Base-by-base conservation (phyloP, 805 yeast genomes). In the Wickerhamomyces chambardii region DNA sequence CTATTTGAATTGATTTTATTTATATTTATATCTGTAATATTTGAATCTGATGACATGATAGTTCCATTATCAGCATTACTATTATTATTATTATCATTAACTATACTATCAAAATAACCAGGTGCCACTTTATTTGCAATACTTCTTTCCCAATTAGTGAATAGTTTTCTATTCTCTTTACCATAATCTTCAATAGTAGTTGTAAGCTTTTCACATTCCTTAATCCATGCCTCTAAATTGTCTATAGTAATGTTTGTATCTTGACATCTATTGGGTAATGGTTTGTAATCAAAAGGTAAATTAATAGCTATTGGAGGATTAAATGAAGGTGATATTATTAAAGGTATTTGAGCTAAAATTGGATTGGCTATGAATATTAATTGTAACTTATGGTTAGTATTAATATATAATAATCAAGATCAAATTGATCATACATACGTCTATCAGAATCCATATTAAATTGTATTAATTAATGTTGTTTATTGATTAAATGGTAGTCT, bases 261-360 rank as follows among this genome's bases (percentile, higher is more conserved):
- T n/a, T 64, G 66, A 16, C 59, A 38, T 6, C 40, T 37, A 2
- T 48, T 38, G 6, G 70, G 66, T 8, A 66, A 46, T 11, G 55
- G 50, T 15, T 53, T 56, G 50, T 69, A 77, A 41, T 67, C 67
- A 24, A 64, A 53, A 27, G 77, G 73, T 27, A 76, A 57, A 6
- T 73, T 65, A 12, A 75, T 64, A 1, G 80, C 70, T 39, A 64
- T 69, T 15, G 83, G 81, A 1, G 77, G 72, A 36, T 63, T 67
- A 41, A 56, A 64, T 18, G 58, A 56, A 4, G 77, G 80, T 37
- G 75, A 72, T 28, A 68, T 58, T 14, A 73, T 66, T 28, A 76
- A 61, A 0, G 83, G 82, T 0, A 76, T 67, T 40, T 74, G 75
- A 26, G 67, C 58, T 6, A 75, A 57, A 12, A 68, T 40, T 0